Base-by-base conservation (phyloP, 768 basidiomycete species). In the Paxillus involutus region DNA sequence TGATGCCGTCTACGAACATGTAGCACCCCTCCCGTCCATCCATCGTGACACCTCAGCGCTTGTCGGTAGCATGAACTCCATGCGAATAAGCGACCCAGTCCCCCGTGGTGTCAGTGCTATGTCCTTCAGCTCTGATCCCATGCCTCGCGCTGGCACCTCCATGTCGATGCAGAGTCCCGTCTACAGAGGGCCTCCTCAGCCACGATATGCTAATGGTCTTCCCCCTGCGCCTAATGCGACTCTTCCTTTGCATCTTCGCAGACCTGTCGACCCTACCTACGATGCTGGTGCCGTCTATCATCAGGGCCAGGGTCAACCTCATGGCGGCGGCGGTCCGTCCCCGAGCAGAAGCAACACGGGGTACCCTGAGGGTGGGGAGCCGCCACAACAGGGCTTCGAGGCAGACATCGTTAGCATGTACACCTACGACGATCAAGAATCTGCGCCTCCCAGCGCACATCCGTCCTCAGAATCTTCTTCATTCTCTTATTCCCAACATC, bases 141-240 rank as follows among this genome's bases (percentile, higher is more conserved):
- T 84, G 13, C 75, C 77, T 52, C 78, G 84, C 29, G 75, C 79
- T 5, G 78, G 78, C 16, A 85, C 84, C 17, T 81, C 85, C 32
- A 79, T 84, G 77, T 82, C 84, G 14, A 67, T 73, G 60, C 76
- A 74, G 47, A 65, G 70, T 52, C 61, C 66, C 39, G 49, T 63
- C 19, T 59, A 64, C 52, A 66, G 61, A 56, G 62, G 62, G 46
- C 69, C 67, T 47, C 67, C 61, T 45, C 74, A 64, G 49, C 75
- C 74, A 46, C 72, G 75, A 47, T 72, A 76, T 60, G 73, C 73
- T 8, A 68, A 77, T 45, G 77, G 79, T 12, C 62, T 81, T 12
- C 75, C 79, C 11, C 60, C 67, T 41, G 49, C 62, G 10, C 65
- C 63, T 40, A 66, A 67, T 52, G 43, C 58, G 24, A 55, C 59